These are phyloP conservation scores for Chlamydomonas eustigma DNA, from an alignment of 139 green algal species.

Conservation along the genomic window DNA sequence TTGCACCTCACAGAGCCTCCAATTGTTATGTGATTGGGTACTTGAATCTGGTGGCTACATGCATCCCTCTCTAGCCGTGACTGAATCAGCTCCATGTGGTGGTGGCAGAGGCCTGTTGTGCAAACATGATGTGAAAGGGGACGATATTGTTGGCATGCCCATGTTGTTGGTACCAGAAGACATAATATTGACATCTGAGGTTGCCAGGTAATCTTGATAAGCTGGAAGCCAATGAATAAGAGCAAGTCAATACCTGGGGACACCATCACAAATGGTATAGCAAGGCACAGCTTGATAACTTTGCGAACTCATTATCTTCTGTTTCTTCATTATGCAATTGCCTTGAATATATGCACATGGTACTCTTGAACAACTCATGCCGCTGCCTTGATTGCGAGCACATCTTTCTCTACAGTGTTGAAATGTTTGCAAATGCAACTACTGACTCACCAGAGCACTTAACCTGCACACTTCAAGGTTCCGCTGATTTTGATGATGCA, in stretches of 20 bases:
- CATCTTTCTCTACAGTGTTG: too few relatives aligned
- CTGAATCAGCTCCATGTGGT: not conserved
- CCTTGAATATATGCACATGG: not conserved
- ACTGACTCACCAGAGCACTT: too few relatives aligned
- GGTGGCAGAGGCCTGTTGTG: not conserved
- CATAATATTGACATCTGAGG: conserved; percentile 1
- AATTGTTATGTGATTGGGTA: too few relatives aligned
- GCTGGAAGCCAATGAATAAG: not conserved
- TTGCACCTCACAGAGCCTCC: too few relatives aligned
- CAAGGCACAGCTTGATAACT: not conserved
- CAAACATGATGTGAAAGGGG: not conserved
- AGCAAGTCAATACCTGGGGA: not conserved
- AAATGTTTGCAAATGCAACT: too few relatives aligned
- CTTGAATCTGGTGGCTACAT: conserved; percentile 11
- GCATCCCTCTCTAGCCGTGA: not conserved
- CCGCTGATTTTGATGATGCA: too few relatives aligned
- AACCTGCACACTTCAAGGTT: too few relatives aligned
- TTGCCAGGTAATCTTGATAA: not conserved
- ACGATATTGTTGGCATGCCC: not conserved
- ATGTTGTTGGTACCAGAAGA: conserved; percentile 6
- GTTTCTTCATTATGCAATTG: not conserved
- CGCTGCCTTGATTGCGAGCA: too few relatives aligned
- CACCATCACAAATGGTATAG: not conserved
- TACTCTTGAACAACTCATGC: not conserved
- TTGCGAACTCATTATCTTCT: not conserved